Evolutionary conservation across 2,329 filamentous ascomycete genomes (phyloP), one percentile per base, ranked within the genome.

Genomic region (Ceratocystis ficicola): DNA sequence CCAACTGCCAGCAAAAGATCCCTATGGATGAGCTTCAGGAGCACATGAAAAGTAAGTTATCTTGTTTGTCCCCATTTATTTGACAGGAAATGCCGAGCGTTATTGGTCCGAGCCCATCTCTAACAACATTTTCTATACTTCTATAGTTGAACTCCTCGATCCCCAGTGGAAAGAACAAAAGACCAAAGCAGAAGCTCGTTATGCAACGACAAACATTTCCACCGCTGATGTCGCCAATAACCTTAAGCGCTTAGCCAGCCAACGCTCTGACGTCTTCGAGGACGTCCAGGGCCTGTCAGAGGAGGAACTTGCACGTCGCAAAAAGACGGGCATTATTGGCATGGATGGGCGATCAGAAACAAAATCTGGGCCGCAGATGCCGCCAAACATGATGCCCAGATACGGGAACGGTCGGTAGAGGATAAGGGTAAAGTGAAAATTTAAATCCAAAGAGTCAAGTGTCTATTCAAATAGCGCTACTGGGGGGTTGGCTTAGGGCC

Each of bases 111-210:
- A 22, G 17, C 20, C 12, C n/a, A 10, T 25, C 8, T 25, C 66
- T 68, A 69, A 75, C 81, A 75, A 80, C 70, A n/a, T 36, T 32
- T 20, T 22, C 8, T 63, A 1, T 17, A 17, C 5, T 15, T 30
- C 10, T 17, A 77, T 52, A 88, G 88, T 97, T 73, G 93, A 97
- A 76, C 82, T 96, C 60, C 83, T 96, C 67, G 93, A 97, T 73
- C 93, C 93, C 0, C 84, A 88, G 67, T 97, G 93, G 92, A 95
- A 95, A 74, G 92, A 96, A 73, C 92, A 97, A 74, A 90, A 91
- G 70, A 88, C 89, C 67, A 95, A 95, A 74, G 86, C 89, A 17
- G 90, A 96, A 59, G 85, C 88, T 12, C 87, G 93, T 69, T 90
- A 88, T 69, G 84, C 89, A 1, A 92, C 89, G 0, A 95, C 91